Conservation (phyloP, 805 yeast genomes). For the Blastobotrys peoriensis region DNA sequence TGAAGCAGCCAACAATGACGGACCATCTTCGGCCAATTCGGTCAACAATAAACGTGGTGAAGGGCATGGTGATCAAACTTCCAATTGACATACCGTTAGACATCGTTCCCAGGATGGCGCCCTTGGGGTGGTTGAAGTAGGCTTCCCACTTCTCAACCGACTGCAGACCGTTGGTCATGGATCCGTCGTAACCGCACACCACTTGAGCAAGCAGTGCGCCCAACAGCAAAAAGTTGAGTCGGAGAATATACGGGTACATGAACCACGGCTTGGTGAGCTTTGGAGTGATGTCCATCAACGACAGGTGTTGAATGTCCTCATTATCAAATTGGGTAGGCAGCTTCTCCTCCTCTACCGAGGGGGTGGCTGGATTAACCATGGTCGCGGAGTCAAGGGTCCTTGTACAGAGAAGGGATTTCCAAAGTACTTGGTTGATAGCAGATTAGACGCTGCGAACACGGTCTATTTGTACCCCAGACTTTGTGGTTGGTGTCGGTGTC, state of each 20-base stretch:
- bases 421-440: no score
- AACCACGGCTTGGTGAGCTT: slow-evolving; percentile 16
- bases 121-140: slow-evolving; percentile 14
- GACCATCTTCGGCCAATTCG: slow-evolving; percentile 56
- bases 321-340: not conserved
- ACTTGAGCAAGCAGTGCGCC: slow-evolving; percentile 11
- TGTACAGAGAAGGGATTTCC: no score
- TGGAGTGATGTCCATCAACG: slow-evolving; percentile 6
- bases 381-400: no score
- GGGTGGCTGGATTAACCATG: no score
- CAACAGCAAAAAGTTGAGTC: slow-evolving; percentile 14
- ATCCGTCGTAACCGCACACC: slow-evolving; percentile 18
- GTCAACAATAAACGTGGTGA: slow-evolving; percentile 57
- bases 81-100: slow-evolving; percentile 50
- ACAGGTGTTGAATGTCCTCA: not conserved
- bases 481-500: no score
- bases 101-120: slow-evolving; percentile 13
- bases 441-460: no score
- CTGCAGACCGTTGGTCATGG: slow-evolving; percentile 15
- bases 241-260: slow-evolving; percentile 13
- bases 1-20: slow-evolving; percentile 46
- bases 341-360: not conserved
- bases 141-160: slow-evolving; percentile 21
- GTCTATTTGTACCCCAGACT: no score
- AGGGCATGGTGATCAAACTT: slow-evolving; percentile 63